These are phyloP conservation scores for Balakata baccata DNA, from an alignment of 345 rosid species.

Conservation along the genomic window DNA sequence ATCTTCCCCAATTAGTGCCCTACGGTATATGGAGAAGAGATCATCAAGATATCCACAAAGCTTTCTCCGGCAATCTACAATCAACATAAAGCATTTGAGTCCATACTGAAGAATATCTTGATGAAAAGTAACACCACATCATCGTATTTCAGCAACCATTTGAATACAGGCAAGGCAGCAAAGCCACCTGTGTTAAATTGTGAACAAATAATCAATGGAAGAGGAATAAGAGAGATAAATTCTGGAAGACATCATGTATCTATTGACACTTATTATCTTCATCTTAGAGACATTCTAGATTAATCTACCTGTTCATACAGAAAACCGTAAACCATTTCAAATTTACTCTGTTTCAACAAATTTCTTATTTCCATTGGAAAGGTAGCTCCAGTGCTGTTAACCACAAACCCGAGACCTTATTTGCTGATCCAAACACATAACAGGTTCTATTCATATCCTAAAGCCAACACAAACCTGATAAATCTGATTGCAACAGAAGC, in stretches of 20 bases:
- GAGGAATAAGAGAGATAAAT: neutral
- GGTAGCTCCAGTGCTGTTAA: neutral
- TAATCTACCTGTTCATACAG: neutral
- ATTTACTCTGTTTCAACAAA: neutral
- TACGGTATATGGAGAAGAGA: slow-evolving; percentile 71
- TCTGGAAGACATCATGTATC: neutral
- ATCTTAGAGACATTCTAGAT: neutral
- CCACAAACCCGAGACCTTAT: too few species aligned
- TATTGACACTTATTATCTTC: neutral
- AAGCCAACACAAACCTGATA: neutral
- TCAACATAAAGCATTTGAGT: slow-evolving; percentile 19
- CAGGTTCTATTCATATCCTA: neutral
- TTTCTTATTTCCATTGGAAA: neutral
- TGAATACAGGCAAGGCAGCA: neutral
- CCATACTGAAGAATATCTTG: neutral
- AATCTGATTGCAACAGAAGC: neutral
- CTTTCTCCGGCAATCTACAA: slow-evolving; percentile 84
- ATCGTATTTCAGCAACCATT: slow-evolving; percentile 1
- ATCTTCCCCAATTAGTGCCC: slow-evolving; percentile 77
- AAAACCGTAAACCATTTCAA: neutral
- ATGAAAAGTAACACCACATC: neutral
- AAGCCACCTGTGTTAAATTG: neutral
- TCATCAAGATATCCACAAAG: slow-evolving; percentile 77
- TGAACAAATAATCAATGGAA: neutral
- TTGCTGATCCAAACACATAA: neutral